These are phyloP conservation scores for Candida arabinofermentans DNA, from an alignment of 805 yeast genomes.

Conservation along the genomic window DNA sequence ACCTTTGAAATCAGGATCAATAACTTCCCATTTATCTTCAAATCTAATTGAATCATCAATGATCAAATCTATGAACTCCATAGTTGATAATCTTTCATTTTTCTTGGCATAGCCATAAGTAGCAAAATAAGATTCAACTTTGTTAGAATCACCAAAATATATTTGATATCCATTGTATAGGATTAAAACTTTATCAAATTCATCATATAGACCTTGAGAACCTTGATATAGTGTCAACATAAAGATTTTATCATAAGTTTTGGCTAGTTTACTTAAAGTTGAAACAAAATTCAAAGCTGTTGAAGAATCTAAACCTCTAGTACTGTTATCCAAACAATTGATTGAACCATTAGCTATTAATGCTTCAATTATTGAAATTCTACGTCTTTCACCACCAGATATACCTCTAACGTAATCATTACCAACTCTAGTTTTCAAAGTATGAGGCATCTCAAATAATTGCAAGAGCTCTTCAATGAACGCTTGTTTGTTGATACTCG, in stretches of 20 bases:
- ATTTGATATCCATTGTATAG: slow-evolving; percentile 60
- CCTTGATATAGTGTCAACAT: slow-evolving; percentile 41
- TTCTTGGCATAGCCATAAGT: slow-evolving; percentile 51
- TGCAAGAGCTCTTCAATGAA: slow-evolving; percentile 24
- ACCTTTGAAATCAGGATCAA: slow-evolving; percentile 8
- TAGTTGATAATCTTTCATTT: slow-evolving; percentile 22
- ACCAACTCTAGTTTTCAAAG: slow-evolving; percentile 44
- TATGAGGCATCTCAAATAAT: slow-evolving; percentile 55
- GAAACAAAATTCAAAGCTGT: slow-evolving; percentile 74
- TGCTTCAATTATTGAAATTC: slow-evolving; percentile 81
- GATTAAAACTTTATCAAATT: slow-evolving; percentile 60
- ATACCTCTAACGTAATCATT: slow-evolving; percentile 54
- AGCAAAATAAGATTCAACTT: slow-evolving; percentile 55
- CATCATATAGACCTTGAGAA: slow-evolving; percentile 59
- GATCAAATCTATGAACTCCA: slow-evolving; percentile 25
- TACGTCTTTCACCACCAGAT: slow-evolving; percentile 82
- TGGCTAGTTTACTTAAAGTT: slow-evolving; percentile 46
- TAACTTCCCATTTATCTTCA: slow-evolving; percentile 18
- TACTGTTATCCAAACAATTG: slow-evolving; percentile 77
- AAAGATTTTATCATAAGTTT: slow-evolving; percentile 12
- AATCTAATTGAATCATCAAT: slow-evolving; percentile 26
- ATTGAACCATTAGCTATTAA: slow-evolving; percentile 59
- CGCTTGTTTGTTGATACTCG: slow-evolving; percentile 12
- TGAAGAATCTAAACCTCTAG: slow-evolving; percentile 82
- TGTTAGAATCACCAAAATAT: slow-evolving; percentile 47